Conservation (phyloP, 2,329 filamentous ascomycete species). For the Curvularia eragrostidis region DNA sequence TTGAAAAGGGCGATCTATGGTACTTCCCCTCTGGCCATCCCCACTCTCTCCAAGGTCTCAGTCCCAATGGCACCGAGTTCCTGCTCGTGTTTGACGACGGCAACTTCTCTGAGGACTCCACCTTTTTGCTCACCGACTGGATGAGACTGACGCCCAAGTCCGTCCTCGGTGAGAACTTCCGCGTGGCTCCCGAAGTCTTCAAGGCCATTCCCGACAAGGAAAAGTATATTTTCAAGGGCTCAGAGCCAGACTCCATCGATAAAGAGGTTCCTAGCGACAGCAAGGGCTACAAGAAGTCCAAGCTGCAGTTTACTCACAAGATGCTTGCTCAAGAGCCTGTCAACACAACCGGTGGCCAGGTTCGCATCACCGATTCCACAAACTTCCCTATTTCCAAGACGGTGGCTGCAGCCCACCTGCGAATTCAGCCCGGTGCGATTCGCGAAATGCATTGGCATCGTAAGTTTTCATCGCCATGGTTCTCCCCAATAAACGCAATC, state of each 20-base stretch:
- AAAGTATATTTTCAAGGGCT: slow-evolving; percentile 80
- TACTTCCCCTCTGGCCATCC: slow-evolving; percentile 81
- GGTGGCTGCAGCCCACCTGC: slow-evolving; percentile 74
- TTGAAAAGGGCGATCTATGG: slow-evolving; percentile 79
- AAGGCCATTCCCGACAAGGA: slow-evolving; percentile 68
- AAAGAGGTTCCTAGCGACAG: slow-evolving; percentile 66
- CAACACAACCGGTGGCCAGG: slow-evolving; percentile 70
- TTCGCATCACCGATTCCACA: slow-evolving; percentile 76
- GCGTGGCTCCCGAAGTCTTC: slow-evolving; percentile 73
- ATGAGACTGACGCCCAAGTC: slow-evolving; percentile 74
- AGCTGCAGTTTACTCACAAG: slow-evolving; percentile 72
- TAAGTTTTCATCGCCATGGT: slow-evolving; percentile 9
- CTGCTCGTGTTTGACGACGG: slow-evolving; percentile 68
- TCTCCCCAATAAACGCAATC: neutral
- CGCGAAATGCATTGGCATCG: slow-evolving; percentile 85
- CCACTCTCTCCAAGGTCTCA: slow-evolving; percentile 76
- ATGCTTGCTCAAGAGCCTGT: slow-evolving; percentile 74
- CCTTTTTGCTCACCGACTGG: slow-evolving; percentile 77
- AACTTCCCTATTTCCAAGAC: slow-evolving; percentile 78
- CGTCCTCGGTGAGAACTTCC: slow-evolving; percentile 77
- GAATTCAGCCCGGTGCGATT: slow-evolving; percentile 73
- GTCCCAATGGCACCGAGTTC: slow-evolving; percentile 70
- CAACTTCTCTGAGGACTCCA: slow-evolving; percentile 68
- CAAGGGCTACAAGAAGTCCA: slow-evolving; percentile 69
- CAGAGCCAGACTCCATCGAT: slow-evolving; percentile 67